Evolutionary conservation across 805 yeast genomes (phyloP).

Genomic region (Wickerhamiella nectarea): DNA sequence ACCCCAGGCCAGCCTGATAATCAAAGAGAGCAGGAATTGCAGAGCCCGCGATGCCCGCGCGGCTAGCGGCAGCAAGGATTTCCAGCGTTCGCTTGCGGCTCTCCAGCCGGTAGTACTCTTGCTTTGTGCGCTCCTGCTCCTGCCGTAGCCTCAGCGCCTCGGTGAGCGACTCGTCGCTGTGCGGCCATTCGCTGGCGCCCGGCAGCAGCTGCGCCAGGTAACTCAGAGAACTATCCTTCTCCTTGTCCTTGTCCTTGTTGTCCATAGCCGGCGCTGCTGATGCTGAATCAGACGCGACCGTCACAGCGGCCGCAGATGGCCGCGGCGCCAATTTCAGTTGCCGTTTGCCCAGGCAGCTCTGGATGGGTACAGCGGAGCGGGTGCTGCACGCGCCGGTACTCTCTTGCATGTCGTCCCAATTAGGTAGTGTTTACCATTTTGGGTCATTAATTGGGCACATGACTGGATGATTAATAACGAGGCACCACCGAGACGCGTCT

Average conservation of each 20-base stretch:
- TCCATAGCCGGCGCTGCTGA: background rate
- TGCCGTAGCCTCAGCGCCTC: constrained; percentile 46
- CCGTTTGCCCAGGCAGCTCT: background rate
- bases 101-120: constrained; percentile 60
- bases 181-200: constrained; percentile 39
- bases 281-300: background rate
- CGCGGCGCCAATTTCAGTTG: background rate
- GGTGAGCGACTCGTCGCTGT: constrained; percentile 41
- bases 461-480: no score
- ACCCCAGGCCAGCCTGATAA: constrained; percentile 3
- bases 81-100: constrained; percentile 44
- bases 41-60: constrained; percentile 48
- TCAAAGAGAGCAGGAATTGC: constrained; percentile 49
- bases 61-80: constrained; percentile 45
- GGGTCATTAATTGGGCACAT: no score
- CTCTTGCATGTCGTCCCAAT: background rate
- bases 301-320: background rate
- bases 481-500: no score
- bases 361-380: background rate
- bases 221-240: background rate
- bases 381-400: background rate
- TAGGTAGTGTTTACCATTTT: background rate
- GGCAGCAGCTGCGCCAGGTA: constrained; percentile 33
- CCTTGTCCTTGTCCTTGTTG: background rate
- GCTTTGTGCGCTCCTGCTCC: constrained; percentile 73